Conservation (phyloP, 257 asterid genomes). For the Rubia yunnanensis region DNA sequence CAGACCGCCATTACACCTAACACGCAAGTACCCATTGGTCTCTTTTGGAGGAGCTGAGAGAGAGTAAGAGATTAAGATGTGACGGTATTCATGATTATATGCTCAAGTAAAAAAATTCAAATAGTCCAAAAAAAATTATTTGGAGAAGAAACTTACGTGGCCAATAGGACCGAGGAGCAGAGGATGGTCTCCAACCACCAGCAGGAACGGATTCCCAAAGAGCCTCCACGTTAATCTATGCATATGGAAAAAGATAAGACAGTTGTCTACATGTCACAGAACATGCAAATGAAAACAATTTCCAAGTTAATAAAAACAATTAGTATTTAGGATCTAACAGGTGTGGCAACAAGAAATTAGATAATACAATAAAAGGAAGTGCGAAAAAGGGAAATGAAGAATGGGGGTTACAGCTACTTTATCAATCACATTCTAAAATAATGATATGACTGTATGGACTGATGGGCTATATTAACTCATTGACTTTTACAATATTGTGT, state of each 20-base stretch:
- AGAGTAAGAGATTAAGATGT: neutral
- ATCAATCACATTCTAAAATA: neutral
- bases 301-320: neutral
- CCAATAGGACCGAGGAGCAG: constrained; percentile 95
- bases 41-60: constrained; percentile 66
- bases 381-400: neutral
- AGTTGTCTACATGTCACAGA: neutral
- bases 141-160: constrained; percentile 46
- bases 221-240: constrained; percentile 54
- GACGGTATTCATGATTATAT: neutral
- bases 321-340: neutral
- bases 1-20: constrained; percentile 98
- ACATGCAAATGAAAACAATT: neutral
- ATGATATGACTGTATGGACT: neutral
- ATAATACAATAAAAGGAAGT: neutral
- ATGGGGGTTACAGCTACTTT: neutral
- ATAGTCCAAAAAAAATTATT: neutral
- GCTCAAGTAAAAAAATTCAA: constrained; percentile 1
- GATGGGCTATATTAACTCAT: neutral
- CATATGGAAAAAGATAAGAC: constrained; percentile 18
- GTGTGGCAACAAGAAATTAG: neutral
- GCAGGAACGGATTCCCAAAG: constrained; percentile 83
- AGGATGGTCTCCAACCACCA: constrained; percentile 93
- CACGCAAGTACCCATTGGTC: constrained; percentile 89
- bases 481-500: neutral